phyloP scores from a whole-genome alignment of 2,329 filamentous ascomycete species.

The Apiospora saccharicola region DNA sequence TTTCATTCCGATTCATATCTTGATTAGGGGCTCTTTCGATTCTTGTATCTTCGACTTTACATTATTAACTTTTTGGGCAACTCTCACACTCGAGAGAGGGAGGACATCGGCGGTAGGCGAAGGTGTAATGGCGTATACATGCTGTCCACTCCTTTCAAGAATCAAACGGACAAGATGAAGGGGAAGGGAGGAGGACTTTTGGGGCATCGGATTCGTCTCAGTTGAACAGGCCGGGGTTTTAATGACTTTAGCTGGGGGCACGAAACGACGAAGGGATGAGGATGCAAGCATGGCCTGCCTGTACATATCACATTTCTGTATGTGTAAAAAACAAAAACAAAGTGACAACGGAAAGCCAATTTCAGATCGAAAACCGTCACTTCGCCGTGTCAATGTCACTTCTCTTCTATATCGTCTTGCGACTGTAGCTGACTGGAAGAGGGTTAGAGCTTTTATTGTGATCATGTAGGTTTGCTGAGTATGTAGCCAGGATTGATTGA shows the following conservation, averaged over 20 bases:
- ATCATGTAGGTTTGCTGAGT: too few relatives aligned
- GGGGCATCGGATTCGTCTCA: neutral
- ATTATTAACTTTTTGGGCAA: neutral
- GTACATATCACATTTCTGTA: neutral
- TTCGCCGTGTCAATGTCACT: neutral
- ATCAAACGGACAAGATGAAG: neutral
- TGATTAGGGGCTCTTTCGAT: neutral
- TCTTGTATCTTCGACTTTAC: neutral
- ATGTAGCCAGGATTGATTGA: too few relatives aligned
- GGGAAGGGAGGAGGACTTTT: neutral
- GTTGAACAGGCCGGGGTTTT: neutral
- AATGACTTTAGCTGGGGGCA: neutral
- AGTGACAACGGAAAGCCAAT: neutral
- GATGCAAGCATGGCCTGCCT: neutral
- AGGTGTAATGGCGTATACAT: constrained; percentile 8
- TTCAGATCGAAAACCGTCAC: neutral
- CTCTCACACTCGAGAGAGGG: neutral
- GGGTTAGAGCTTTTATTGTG: too few relatives aligned
- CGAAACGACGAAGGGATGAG: neutral
- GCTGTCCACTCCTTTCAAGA: constrained; percentile 1
- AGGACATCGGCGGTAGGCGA: neutral
- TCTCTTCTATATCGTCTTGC: neutral
- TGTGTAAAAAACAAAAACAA: neutral
- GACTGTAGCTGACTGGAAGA: too few relatives aligned
- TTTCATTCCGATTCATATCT: neutral